These are phyloP conservation scores for Pseudogymnoascus sp. DNA, from an alignment of 2,329 filamentous ascomycete genomes.

Conservation along the genomic window DNA sequence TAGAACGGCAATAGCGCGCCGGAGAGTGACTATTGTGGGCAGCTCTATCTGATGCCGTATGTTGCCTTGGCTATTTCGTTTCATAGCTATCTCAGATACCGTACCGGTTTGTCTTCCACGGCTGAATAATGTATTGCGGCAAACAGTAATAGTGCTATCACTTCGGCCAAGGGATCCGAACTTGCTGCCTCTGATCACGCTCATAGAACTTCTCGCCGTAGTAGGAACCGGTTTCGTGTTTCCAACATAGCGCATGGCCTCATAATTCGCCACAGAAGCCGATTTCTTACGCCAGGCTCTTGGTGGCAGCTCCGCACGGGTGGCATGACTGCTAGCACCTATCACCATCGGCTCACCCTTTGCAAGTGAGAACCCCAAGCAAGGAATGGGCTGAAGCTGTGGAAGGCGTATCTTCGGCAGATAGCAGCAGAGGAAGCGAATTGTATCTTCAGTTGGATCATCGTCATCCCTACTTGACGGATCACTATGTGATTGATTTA, in stretches of 20 bases:
- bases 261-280: not conserved
- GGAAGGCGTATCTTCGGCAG: not conserved
- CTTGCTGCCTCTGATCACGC: not conserved
- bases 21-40: conserved; percentile 6
- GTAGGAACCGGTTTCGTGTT: not conserved
- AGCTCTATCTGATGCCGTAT: not conserved
- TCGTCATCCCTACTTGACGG: not conserved
- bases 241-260: not conserved
- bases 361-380: not conserved
- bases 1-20: not conserved
- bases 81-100: not conserved
- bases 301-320: not conserved
- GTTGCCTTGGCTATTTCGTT: not conserved
- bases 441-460: not conserved
- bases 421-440: not conserved
- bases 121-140: not conserved
- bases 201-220: not conserved
- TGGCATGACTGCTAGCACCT: not conserved
- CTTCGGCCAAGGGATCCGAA: not conserved
- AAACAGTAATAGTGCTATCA: not conserved
- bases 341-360: not conserved
- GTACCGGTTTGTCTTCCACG: not conserved
- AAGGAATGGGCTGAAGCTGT: not conserved
- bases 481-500: not conserved
- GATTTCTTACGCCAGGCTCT: not conserved